phyloP scores from a whole-genome alignment of 2,329 filamentous ascomycete species.

The Graphium sp. region DNA sequence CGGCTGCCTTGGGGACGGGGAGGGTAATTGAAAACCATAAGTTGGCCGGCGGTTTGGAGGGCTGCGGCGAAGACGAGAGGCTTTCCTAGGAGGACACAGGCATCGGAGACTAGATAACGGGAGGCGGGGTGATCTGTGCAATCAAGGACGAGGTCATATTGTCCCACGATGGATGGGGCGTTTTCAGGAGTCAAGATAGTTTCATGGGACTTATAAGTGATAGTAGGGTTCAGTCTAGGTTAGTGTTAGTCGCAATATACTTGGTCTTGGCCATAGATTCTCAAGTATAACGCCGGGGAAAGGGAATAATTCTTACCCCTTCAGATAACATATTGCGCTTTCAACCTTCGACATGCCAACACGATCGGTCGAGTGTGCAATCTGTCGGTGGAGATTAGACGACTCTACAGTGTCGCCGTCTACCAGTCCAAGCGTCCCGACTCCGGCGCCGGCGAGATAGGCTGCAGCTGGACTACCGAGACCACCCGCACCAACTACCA shows the following conservation, averaged over 20 bases:
- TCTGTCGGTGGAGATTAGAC: slow-evolving; percentile 86
- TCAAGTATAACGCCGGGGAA: too few species aligned
- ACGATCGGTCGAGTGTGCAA: slow-evolving; percentile 56
- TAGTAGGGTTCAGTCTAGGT: slow-evolving; percentile 52
- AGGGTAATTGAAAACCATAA: slow-evolving; percentile 76
- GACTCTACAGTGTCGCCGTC: slow-evolving; percentile 79
- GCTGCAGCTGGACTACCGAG: slow-evolving; percentile 81
- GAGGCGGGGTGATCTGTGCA: slow-evolving; percentile 90
- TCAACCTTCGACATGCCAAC: slow-evolving; percentile 69
- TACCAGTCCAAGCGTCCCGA: slow-evolving; percentile 68
- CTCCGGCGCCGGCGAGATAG: slow-evolving; percentile 82
- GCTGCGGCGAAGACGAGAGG: slow-evolving; percentile 82
- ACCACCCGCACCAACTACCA: slow-evolving; percentile 77
- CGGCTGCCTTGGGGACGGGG: slow-evolving; percentile 36
- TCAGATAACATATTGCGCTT: slow-evolving; percentile 48
- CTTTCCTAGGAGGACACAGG: slow-evolving; percentile 63
- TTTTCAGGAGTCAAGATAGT: slow-evolving; percentile 52
- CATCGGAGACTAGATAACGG: slow-evolving; percentile 83
- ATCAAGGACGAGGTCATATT: slow-evolving; percentile 77
- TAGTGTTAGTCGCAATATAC: slow-evolving; percentile 1
- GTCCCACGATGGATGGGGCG: slow-evolving; percentile 45
- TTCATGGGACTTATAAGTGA: slow-evolving; percentile 45
- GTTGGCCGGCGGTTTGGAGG: slow-evolving; percentile 73
- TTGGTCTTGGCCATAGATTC: too few species aligned
- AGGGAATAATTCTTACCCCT: slow-evolving; percentile 21